Conservation (phyloP, 108 stramenopile species). For the Skeletonema menzelii region DNA sequence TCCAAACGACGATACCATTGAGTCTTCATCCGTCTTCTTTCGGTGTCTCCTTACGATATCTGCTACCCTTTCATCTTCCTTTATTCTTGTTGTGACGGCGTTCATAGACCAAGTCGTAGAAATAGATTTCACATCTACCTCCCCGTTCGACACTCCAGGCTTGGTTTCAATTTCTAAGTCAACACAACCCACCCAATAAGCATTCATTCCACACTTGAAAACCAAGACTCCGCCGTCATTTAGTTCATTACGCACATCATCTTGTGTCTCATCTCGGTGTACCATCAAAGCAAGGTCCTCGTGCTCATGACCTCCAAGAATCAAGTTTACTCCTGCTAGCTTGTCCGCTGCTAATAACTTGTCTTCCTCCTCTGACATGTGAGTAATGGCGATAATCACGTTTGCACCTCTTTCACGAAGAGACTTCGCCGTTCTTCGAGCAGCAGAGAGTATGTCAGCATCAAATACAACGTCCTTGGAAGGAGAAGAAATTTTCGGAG, state of each 20-base stretch:
- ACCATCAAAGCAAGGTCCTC: constrained; percentile 40
- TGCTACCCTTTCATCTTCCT: constrained; percentile 15
- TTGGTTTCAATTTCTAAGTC: constrained; percentile 21
- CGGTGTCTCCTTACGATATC: constrained; percentile 25
- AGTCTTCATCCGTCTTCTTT: constrained; percentile 20
- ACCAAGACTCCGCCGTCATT: constrained; percentile 37
- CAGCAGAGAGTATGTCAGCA: constrained; percentile 21
- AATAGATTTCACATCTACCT: constrained; percentile 14
- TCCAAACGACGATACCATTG: constrained; percentile 26
- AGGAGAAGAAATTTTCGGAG: constrained; percentile 31
- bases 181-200: constrained; percentile 44
- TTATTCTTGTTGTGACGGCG: constrained; percentile 7
- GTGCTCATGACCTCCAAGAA: constrained; percentile 48
- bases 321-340: constrained; percentile 31
- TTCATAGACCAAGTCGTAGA: constrained; percentile 46
- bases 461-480: constrained; percentile 26
- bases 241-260: not conserved
- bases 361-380: constrained; percentile 45
- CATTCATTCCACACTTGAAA: constrained; percentile 50
- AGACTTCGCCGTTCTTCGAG: constrained; percentile 1
- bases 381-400: constrained; percentile 44
- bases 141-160: not conserved
- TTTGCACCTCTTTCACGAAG: constrained; percentile 24
- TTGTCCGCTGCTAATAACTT: constrained; percentile 23
- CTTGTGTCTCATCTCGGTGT: constrained; percentile 20